Evolutionary conservation across 2,329 filamentous ascomycete species (phyloP), one percentile per base, ranked within the genome.

Genomic region (Aspergillus costaricaensis): DNA sequence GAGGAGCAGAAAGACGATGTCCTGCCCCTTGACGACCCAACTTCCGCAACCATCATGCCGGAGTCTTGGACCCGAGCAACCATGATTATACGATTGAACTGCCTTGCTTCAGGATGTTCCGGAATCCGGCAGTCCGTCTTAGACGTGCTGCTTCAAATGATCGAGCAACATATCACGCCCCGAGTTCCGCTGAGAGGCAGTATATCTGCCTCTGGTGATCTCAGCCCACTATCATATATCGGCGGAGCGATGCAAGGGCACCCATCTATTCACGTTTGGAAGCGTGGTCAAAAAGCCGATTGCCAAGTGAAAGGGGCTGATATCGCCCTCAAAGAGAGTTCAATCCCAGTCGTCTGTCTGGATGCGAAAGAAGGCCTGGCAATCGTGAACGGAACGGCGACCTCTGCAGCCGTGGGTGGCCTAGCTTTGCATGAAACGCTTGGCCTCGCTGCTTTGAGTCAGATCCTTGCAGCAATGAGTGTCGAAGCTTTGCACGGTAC

Each of bases 391-490:
- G 81, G 83, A 21, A 81, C 82, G 2, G 71, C 83, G 23, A 69
- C 74, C 50, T 79, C 74, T 52, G 76, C 76, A 3, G 79, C 76
- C 1, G 77, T 78, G 1, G 82, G 77, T 1, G 68, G 74, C 4
- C 68, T 85, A n/a, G 81, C 74, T 3, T 65, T 84, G 0, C 74
- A 85, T 59, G 81, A 87, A 55, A 77, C 83, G 2, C 79, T 84
- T 55, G 74, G 81, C 25, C 75, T 87, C 3, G 81, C 81, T 1
- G 62, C 86, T 0, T 67, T 86, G 2, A 72, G 81, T 0, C 86
- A 89, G 67, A 67, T 85, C 0, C 74, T 88, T 2, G 88, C 86
- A 0, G 85, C 84, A 2, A 85, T 88, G 79, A 78, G 77, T 3
- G 82, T 83, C 1, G 87, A 90, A 70, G 83, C 83, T 1, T 73